These are phyloP conservation scores for Trichosporon inkin DNA, from an alignment of 1,284 basidiomycete genomes.

Conservation along the genomic window DNA sequence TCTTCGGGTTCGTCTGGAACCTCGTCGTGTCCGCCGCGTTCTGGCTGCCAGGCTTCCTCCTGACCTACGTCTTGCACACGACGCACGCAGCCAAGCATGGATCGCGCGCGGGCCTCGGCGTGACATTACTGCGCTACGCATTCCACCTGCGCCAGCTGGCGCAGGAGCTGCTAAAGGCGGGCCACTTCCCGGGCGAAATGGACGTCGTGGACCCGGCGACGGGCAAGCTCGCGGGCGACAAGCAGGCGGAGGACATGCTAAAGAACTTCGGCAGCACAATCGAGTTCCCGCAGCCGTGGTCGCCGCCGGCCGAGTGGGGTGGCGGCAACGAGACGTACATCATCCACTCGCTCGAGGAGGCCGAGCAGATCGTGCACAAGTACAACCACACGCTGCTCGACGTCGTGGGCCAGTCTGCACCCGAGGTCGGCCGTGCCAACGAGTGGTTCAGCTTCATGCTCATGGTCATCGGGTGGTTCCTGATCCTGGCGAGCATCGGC, in stretches of 20 bases:
- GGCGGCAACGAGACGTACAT: conserved; percentile 15
- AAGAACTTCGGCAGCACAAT: conserved; percentile 24
- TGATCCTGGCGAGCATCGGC: conserved; percentile 70
- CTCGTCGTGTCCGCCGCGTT: conserved; percentile 88
- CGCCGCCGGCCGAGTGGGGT: background rate
- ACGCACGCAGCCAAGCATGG: conserved; percentile 93
- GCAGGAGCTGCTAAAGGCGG: conserved; percentile 43
- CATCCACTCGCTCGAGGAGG: conserved; percentile 51
- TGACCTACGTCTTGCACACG: conserved; percentile 89
- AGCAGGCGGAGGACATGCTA: conserved; percentile 41
- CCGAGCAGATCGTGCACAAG: conserved; percentile 41
- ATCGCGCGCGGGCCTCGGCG: conserved; percentile 85
- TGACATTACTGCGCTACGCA: conserved; percentile 90
- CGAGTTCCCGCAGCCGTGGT: background rate
- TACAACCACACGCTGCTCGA: conserved; percentile 44
- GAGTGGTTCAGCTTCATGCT: conserved; percentile 87
- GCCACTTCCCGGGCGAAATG: conserved; percentile 39
- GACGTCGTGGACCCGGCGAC: conserved; percentile 32
- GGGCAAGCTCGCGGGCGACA: conserved; percentile 28
- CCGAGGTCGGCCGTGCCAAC: conserved; percentile 52
- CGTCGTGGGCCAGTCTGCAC: conserved; percentile 35
- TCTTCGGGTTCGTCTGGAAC: conserved; percentile 52
- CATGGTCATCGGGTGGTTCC: conserved; percentile 91
- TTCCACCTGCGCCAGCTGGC: conserved; percentile 66
- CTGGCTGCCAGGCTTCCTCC: conserved; percentile 92